Base-by-base conservation (phyloP, 805 yeast species). In the Yamadazyma tumulicola region DNA sequence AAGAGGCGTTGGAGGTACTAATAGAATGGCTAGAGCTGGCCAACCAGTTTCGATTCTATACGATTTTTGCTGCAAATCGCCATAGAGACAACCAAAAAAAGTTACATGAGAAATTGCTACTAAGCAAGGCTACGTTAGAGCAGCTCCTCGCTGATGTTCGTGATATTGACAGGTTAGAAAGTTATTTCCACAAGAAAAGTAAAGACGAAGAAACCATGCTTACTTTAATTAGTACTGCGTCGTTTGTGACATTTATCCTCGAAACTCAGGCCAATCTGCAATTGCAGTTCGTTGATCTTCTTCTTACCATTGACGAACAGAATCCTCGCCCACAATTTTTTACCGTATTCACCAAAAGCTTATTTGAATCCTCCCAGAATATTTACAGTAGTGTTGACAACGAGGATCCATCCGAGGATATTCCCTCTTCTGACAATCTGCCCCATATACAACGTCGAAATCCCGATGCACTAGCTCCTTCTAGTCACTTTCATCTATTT, bases 401-500 rank as follows among this genome's bases (percentile, higher is more conserved):
- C 22, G 46, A 42, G 32, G 40, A 32, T 6, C 42, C 42, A 5
- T 19, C 14, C n/a, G 35, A 35, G 24, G 35, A 24, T 15, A 20
- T 39, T 6, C 43, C 34, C 19, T 29, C 15, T 31, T 44, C 34
- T 29, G 21, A 13, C 19, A 30, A 25, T 16, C 13, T 25, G 20
- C 31, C 29, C 39, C 35, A 29, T 19, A 34, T 52, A 19, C 46
- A 43, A 26, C 27, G 13, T 14, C 37, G 67, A 17, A 47, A 60
- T 34, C 63, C 67, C 1, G 64, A 58, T 40, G 38, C 59, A 2
- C 31, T 46, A 14, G 45, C 57, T 10, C 62, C 63, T 3, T 34
- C 46, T 2, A 48, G 43, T 15, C n/a, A 31, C 1, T 38, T 50
- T 19, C 62, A 59, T 24, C 10, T 43, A 3, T 14, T 49, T 26